Conservation (phyloP, 441 rosid genomes). For the Croton setiger region DNA sequence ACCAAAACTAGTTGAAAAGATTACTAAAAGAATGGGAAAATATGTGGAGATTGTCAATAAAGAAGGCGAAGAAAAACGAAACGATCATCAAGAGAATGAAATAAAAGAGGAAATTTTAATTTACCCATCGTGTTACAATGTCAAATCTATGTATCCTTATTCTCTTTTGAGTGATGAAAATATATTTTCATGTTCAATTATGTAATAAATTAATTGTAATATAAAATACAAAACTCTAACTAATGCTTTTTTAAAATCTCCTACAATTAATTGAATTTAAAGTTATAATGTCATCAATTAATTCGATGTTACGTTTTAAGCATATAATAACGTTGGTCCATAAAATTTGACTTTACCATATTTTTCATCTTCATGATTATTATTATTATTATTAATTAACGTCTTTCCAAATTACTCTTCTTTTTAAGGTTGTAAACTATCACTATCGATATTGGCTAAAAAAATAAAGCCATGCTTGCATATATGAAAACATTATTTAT, state of each 20-base stretch:
- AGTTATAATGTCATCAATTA: neutral
- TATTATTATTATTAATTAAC: no score
- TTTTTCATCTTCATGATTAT: neutral
- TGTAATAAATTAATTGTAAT: no score
- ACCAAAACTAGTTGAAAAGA: constrained; percentile 34
- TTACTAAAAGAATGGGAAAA: constrained; percentile 34
- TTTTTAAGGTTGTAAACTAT: no score
- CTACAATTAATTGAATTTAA: neutral
- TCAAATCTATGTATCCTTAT: constrained; percentile 25
- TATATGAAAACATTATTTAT: no score
- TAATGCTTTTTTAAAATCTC: neutral
- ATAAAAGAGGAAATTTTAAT: constrained; percentile 18
- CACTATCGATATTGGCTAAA: no score
- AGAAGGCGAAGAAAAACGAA: constrained; percentile 11
- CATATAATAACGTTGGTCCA: no score
- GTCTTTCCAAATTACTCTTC: no score
- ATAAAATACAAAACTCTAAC: no score
- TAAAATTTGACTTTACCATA: neutral
- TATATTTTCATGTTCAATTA: constrained; percentile 43
- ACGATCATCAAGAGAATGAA: neutral
- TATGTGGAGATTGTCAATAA: constrained; percentile 42
- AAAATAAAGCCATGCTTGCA: no score
- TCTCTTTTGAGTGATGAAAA: constrained; percentile 46
- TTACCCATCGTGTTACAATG: constrained; percentile 38
- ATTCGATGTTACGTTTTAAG: neutral